Evolutionary conservation across 2,329 filamentous ascomycete species (phyloP).

Genomic region (Fusarium setosum): DNA sequence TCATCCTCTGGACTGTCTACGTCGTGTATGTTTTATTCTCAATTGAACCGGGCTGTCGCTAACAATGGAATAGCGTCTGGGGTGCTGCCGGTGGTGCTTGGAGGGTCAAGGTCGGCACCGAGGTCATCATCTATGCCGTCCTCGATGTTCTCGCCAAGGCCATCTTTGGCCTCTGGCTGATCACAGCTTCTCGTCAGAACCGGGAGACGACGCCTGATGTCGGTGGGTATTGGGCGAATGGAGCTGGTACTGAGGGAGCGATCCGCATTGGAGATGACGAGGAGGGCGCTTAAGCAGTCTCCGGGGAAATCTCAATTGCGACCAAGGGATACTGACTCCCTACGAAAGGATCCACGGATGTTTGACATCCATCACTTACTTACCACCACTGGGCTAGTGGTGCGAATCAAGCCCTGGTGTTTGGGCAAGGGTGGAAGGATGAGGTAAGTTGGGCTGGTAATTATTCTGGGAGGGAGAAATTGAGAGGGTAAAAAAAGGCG

Average conservation of each 20-base stretch:
- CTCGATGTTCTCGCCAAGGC: constrained; percentile 47
- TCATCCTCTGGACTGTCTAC: constrained; percentile 44
- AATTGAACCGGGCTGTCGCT: neutral
- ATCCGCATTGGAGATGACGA: constrained; percentile 56
- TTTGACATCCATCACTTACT: neutral
- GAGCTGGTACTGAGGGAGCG: constrained; percentile 49
- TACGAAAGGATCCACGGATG: neutral
- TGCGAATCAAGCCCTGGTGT: neutral
- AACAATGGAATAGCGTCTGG: constrained; percentile 37
- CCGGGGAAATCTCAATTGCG: neutral
- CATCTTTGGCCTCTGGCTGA: constrained; percentile 46
- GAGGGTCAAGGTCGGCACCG: constrained; percentile 42
- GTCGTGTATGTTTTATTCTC: constrained; percentile 39
- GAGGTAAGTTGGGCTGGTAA: neutral
- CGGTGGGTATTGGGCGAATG: constrained; percentile 53
- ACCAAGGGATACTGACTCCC: no score
- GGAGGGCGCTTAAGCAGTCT: constrained; percentile 35
- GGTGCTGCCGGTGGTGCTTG: constrained; percentile 42
- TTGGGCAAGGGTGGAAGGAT: no score
- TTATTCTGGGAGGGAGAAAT: constrained; percentile 4
- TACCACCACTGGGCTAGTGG: neutral
- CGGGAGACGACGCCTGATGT: constrained; percentile 52
- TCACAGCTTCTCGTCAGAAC: constrained; percentile 50
- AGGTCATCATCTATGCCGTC: constrained; percentile 46
- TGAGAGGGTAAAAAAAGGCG: constrained; percentile 2